Conservation (phyloP, 2,329 filamentous ascomycete species). For the Ophiosphaerella herpotricha region DNA sequence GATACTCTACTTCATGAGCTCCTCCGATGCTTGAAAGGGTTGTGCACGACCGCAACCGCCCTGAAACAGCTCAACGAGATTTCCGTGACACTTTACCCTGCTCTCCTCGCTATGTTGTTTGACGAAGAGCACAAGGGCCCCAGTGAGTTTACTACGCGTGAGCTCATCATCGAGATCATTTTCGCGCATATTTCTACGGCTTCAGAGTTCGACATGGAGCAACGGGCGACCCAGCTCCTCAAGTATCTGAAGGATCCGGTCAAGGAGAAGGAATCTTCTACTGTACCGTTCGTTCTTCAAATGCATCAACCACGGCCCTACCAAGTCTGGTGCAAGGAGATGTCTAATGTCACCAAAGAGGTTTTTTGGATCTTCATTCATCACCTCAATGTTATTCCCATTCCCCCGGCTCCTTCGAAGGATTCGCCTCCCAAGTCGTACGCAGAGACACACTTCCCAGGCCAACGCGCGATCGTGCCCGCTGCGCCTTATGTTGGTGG, state of each 20-base stretch:
- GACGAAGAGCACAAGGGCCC: conserved; percentile 98
- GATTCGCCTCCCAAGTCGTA: conserved; percentile 42
- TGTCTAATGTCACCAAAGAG: conserved; percentile 91
- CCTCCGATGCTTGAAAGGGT: conserved; percentile 87
- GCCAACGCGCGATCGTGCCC: conserved; percentile 84
- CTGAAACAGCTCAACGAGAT: conserved; percentile 80
- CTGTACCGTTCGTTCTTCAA: conserved; percentile 83
- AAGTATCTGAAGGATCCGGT: conserved; percentile 79
- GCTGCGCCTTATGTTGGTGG: conserved; percentile 95
- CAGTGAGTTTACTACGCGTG: conserved; percentile 91
- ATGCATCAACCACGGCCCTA: conserved; percentile 90
- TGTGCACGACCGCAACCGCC: conserved; percentile 88
- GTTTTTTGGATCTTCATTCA: conserved; percentile 99
- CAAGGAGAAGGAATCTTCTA: conserved; percentile 71
- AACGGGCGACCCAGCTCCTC: conserved; percentile 74
- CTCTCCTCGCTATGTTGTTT: conserved; percentile 85
- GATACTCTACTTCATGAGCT: conserved; percentile 91
- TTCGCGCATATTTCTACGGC: conserved; percentile 82
- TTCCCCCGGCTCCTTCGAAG: conserved; percentile 50
- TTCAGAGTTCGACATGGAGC: conserved; percentile 60
- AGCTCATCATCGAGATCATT: conserved; percentile 84
- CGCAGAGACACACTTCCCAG: conserved; percentile 75
- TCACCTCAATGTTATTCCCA: conserved; percentile 82
- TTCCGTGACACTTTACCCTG: conserved; percentile 81
- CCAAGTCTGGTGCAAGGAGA: conserved; percentile 91